Base-by-base conservation (phyloP, 2,329 filamentous ascomycete genomes). In the Calonectria pauciramosa region DNA sequence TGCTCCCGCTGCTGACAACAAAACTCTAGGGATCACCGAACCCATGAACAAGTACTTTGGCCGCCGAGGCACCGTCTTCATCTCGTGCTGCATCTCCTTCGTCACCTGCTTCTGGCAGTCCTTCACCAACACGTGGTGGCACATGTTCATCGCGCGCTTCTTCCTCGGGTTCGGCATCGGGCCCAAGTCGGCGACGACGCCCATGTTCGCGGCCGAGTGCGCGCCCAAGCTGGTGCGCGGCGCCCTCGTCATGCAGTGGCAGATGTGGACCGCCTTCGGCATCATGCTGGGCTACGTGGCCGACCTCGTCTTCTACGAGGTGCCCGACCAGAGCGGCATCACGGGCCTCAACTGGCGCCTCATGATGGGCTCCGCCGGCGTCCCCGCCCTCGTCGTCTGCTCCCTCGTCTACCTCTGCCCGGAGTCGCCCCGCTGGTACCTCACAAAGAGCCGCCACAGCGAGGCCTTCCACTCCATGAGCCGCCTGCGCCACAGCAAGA, bases 211-310 rank as follows among this genome's bases (percentile, higher is more conserved):
- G 0, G 93, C 94, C 1, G 94, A 95, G 82, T 93, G 91, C 60
- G 89, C 91, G 0, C 93, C 93, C 0, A 90, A 93, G 2, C 81
- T 86, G 6, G 91, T 95, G 66, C 90, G 93, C 76, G 93, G 94
- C 76, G 93, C 92, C 18, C 87, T 96, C 7, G 93, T 95, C 75
- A 96, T 96, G 94, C 92, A 92, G 77, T 96, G 94, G 94, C 88
- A 83, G 66, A 84, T 88, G 83, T 88, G 87, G 86, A 88, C 86
- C 0, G 87, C 87, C 1, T 90, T 90, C 64, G 88, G 89, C 4
- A 91, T 91, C 74, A 88, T 91, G 85, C 78, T 88, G 11, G 90
- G 90, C n/a, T 90, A 87, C 80, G 86, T 85, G 36, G 88, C 85
- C 60, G 88, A 89, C 89, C 78, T 88, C 89, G 76, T 89, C 86